Evolutionary conservation across 2,329 filamentous ascomycete genomes (phyloP), one percentile per base, ranked within the genome.

Genomic region (Fusarium succisae): DNA sequence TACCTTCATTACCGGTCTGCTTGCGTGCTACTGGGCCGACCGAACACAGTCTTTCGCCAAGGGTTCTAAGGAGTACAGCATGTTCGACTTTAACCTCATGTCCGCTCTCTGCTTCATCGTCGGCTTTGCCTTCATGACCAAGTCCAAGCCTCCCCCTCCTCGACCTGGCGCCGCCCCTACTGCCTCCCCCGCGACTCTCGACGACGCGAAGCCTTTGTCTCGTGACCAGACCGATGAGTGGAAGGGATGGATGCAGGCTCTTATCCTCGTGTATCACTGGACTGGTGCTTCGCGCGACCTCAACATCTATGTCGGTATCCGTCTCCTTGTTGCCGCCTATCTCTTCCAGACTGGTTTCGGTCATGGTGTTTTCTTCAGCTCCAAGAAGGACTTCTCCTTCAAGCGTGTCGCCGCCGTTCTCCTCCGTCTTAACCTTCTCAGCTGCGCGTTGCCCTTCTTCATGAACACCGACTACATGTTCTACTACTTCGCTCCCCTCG

Each of bases 241-340:
- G 86, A 92, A 91, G 81, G 91, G 91, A 4, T 87, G 89, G 84
- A 90, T 92, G 87, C 89, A 91, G 70, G 83, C 85, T 20, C 79
- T 87, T 5, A 81, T 86, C 26, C 74, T 86, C 3, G 82, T 89
- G 9, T 91, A 90, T 74, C 87, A 90, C 74, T 91, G 89, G 79
- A 74, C 72, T 1, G 72, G 87, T 87, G 60, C 84, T 85, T 57
- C 86, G 54, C 78, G 83, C 9, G 58, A 77, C 65, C 78, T 88
- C 9, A 85, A 85, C 79, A 84, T 90, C 47, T 89, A 90, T 79
- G 84, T 89, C 72, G 79, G 88, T 50, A 81, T 89, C 18, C 86
- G 88, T 39, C 79, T 91, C 5, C 80, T 88, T n/a, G 83, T 90
- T n/a, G 86, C 89, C 1, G 84, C 86, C 3, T 92, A 91, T 77